Evolutionary conservation across 345 rosid genomes (phyloP), one percentile per base, ranked within the genome.

Genomic region (Noccaea caerulescens): DNA sequence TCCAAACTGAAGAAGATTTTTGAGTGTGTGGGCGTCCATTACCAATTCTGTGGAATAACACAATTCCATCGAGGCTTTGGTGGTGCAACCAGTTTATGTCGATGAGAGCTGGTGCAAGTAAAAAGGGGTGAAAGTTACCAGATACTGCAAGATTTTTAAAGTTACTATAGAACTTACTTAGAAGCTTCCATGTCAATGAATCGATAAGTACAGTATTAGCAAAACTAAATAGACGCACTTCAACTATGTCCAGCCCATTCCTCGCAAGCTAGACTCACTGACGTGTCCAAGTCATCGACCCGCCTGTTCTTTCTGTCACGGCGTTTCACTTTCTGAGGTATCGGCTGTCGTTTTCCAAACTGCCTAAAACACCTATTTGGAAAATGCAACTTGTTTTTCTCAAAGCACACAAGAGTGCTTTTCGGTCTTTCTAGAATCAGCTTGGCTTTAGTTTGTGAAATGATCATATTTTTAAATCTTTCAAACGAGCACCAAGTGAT

Each of bases 311-410:
- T 87, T 80, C 91, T 81, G 58, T 83, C 80, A 72, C 86, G 82
- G 27, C 80, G 86, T 55, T 59, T 83, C 65, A 89, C 96, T 63
- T 80, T 86, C 47, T 77, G 81, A 6, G 96, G 93, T 55, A 89
- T 84, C 14, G 85, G 80, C 72, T 86, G 96, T 12, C 67, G 59
- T 81, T 82, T 69, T 57, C 91, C 90, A 70, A 82, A 84, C 72
- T 90, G 93, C 76, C 96, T 82, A 36, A 87, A 56, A 82, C 93
- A 90, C 72, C 90, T 86, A 76, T 87, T 88, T 36, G 93, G 91
- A 36, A 87, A 89, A 80, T 90, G 90, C 59, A 89, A 62, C 76
- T 87, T 88, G 18, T 86, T 89, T 78, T 90, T 90, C 79, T 90
- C 91, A 14, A 87, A 89, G 71, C 91, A 87, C 53, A 89, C 82